Base-by-base conservation (phyloP, 129 eudicot genomes). In the Flaveria sonorensis region DNA sequence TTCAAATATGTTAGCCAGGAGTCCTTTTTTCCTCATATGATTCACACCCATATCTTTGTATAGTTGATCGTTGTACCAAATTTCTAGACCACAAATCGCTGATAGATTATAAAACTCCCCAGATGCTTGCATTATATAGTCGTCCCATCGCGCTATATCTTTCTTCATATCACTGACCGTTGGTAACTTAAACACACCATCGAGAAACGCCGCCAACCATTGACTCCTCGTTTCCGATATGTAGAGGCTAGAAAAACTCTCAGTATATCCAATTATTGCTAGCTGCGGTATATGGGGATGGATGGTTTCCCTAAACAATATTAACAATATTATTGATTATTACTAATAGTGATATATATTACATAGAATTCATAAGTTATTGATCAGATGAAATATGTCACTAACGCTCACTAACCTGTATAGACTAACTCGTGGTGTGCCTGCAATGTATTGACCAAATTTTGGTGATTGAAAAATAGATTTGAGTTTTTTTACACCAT, bases 211-310 rank as follows among this genome's bases (percentile, higher is more conserved):
- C 0, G 77, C 66, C 50, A 92, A 55, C 96, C 97, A 92, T 55
- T 81, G 86, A 51, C 87, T 76, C 82, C 86, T 82, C 83, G 89
- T 74, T 62, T 92, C 96, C 1, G 88, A 85, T 0, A 88, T 87
- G 82, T 77, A 79, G 7, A 92, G 65, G 66, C 86, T 87, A 2
- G 90, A 77, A 32, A 85, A n/a, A 57, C 92, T 74, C 72, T 87
- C 92, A 0, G 92, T 82, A 71, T 72, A 87, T 63, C 97, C 97
- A 26, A 92, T 80, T 8, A 87, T 72, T 0, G 96, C 97, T 14
- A 92, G 81, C 32, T 89, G 96, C 15, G 97, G 97, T 65, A 92
- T 84, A 10, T 86, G 66, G 8, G 96, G 88, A 71, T 89, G 92
- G 53, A 92, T 85, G 74, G 85, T 77, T 80, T 92, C 86, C 84